Evolutionary conservation across 345 rosid genomes (phyloP).

Genomic region (Sisymbrium irio): DNA sequence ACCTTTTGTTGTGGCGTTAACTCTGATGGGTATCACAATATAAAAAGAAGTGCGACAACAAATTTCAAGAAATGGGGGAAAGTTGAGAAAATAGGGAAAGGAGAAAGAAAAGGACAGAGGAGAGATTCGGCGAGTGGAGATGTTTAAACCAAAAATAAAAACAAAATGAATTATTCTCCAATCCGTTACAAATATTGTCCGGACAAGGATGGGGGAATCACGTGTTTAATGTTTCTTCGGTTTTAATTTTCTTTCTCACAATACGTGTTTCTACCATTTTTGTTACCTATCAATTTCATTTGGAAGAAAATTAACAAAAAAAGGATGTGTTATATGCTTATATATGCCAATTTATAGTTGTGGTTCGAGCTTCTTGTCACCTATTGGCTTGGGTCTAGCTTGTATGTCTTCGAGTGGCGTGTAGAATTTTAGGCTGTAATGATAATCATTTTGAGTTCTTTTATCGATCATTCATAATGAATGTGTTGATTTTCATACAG

Average conservation of each 20-base stretch:
- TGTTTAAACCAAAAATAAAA: background rate
- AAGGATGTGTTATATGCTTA: no score
- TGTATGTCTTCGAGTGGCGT: no score
- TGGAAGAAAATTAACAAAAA: background rate
- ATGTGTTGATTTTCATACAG: no score
- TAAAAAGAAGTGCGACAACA: background rate
- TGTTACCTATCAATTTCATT: background rate
- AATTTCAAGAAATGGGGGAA: background rate
- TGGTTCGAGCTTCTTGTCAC: no score
- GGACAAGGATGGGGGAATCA: conserved; percentile 16
- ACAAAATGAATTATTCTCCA: background rate
- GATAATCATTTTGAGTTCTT: no score
- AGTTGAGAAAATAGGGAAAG: background rate
- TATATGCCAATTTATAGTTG: no score
- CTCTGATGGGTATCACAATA: background rate
- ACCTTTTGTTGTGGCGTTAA: background rate
- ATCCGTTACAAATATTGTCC: conserved; percentile 1
- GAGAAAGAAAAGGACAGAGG: conserved; percentile 20
- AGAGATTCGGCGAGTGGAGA: conserved; percentile 19
- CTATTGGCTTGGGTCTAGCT: no score
- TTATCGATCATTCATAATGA: no score
- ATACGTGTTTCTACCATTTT: background rate
- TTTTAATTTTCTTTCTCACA: background rate
- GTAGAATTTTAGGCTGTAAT: no score
- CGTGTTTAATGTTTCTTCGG: conserved; percentile 11